These are phyloP conservation scores for Antarctomyces pellizariae DNA, from an alignment of 495 filamentous ascomycete species.

Conservation along the genomic window DNA sequence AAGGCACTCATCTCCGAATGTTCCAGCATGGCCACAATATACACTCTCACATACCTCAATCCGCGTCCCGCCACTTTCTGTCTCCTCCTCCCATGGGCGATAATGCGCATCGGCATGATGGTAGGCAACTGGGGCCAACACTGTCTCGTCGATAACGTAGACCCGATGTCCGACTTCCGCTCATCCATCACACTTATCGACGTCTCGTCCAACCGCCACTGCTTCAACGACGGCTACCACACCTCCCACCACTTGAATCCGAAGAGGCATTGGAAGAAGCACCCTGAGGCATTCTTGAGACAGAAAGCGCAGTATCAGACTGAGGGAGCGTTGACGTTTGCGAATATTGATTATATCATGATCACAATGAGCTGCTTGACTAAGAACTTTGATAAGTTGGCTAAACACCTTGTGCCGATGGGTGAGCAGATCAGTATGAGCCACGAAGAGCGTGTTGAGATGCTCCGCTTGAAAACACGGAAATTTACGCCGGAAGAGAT, in stretches of 20 bases:
- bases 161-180: constrained; percentile 44
- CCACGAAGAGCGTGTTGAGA: constrained; percentile 29
- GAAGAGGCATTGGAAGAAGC: constrained; percentile 48
- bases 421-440: constrained; percentile 40
- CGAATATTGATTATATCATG: constrained; percentile 47
- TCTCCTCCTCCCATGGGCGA: constrained; percentile 32
- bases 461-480: constrained; percentile 37
- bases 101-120: constrained; percentile 42
- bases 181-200: constrained; percentile 53
- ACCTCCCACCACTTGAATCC: constrained; percentile 58
- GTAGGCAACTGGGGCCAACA: constrained; percentile 59
- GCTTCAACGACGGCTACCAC: constrained; percentile 60
- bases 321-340: constrained; percentile 42
- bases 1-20: constrained; percentile 33
- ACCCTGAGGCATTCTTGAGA: constrained; percentile 40
- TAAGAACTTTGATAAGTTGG: constrained; percentile 39
- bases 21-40: constrained; percentile 24
- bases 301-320: constrained; percentile 32
- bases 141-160: constrained; percentile 42
- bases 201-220: constrained; percentile 49
- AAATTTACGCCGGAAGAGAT: constrained; percentile 35
- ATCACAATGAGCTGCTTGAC: constrained; percentile 34
- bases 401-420: constrained; percentile 41
- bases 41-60: constrained; percentile 22
- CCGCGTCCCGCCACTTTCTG: constrained; percentile 31